Evolutionary conservation across 768 basidiomycete genomes (phyloP), one percentile per base, ranked within the genome.

Genomic region (Mycena albidolilacea): DNA sequence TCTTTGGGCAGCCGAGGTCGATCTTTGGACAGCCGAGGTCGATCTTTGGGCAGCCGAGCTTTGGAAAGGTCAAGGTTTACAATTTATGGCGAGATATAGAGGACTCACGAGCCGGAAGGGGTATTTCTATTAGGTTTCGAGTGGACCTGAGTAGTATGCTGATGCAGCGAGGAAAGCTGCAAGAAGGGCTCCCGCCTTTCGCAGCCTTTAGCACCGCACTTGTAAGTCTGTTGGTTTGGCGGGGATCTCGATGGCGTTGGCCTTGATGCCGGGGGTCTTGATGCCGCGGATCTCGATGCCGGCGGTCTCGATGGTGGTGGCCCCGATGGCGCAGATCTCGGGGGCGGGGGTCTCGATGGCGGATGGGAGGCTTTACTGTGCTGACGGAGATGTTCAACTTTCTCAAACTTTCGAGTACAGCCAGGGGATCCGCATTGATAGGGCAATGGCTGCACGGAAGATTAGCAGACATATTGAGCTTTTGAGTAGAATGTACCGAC

Each of bases 391-490:
- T 67, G 43, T 21, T 67, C 65, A 58, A 19, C 23, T 46, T 67
- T 58, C 65, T 35, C 65, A 67, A 67, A 67, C 65, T 46, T 58
- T 55, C 41, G 64, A 41, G 4, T 52, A 65, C 64, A 65, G 15
- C 65, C 50, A 46, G 65, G 65, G 46, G 43, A 46, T 58, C 55
- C 55, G 55, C 65, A 67, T 67, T 65, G 12, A 58, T 44, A 58
- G 9, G 65, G 65, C 55, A 67, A 67, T 67, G 41, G 65, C 65
- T 67, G 65, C 65, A 67, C 43, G 65, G 65, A 67, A 57, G 65
- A 58, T 67, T 67, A 67, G 30, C 43, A 58, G 43, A 58, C 65
- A 67, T 41, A 50, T 52, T 65, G 48, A 55, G 37, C 64, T 39
- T 65, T 65, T 65, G 50, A 65, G 48, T 35, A 41, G 21, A 55